A percentile compares a stretch with the other conserved stretches of the same genome.
Conservation (phyloP, 2,329 filamentous ascomycete species). For the Aspergillus candidus region DNA sequence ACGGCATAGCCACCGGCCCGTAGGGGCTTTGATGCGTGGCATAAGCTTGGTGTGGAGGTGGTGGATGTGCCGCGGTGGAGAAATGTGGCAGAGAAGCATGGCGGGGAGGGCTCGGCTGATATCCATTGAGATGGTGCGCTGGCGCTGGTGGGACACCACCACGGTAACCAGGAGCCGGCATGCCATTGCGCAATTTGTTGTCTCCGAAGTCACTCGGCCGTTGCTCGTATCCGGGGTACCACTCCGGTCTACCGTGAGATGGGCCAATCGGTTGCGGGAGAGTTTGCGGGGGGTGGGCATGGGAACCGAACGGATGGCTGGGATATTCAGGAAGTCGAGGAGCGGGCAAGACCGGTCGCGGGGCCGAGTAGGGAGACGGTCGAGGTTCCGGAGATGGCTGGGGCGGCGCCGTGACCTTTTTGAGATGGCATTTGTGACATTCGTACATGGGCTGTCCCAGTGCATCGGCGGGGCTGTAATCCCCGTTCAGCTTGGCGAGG, state of each 20-base stretch:
- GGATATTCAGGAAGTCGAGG: slow-evolving; percentile 27
- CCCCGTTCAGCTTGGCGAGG: slow-evolving; percentile 24
- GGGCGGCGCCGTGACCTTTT: slow-evolving; percentile 29
- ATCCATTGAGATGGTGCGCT: slow-evolving; percentile 50
- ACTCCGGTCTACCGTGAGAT: slow-evolving; percentile 25
- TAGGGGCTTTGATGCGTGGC: slow-evolving; percentile 34
- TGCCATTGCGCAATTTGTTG: slow-evolving; percentile 28
- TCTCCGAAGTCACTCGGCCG: slow-evolving; percentile 27
- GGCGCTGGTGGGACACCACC: slow-evolving; percentile 44
- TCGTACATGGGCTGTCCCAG: slow-evolving; percentile 49
- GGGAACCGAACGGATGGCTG: slow-evolving; percentile 25
- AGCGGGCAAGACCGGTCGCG: slow-evolving; percentile 30
- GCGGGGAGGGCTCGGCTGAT: slow-evolving; percentile 24
- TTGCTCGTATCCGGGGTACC: slow-evolving; percentile 33
- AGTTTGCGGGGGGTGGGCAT: slow-evolving; percentile 22
- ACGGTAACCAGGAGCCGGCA: slow-evolving; percentile 27
- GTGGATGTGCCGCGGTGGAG: slow-evolving; percentile 25
- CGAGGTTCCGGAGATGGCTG: slow-evolving; percentile 29
- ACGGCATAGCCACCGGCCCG: slow-evolving; percentile 29
- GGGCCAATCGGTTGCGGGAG: slow-evolving; percentile 25
- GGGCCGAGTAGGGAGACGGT: slow-evolving; percentile 29
- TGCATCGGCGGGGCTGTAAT: slow-evolving; percentile 16
- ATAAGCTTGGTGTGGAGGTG: slow-evolving; percentile 33
- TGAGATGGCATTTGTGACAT: slow-evolving; percentile 66
- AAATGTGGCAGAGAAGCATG: slow-evolving; percentile 29